A percentile compares a stretch with the other conserved stretches of the same genome.
phyloP scores from a whole-genome alignment of 176 grass and related monocot species.

The Cymbopogon citratus region DNA sequence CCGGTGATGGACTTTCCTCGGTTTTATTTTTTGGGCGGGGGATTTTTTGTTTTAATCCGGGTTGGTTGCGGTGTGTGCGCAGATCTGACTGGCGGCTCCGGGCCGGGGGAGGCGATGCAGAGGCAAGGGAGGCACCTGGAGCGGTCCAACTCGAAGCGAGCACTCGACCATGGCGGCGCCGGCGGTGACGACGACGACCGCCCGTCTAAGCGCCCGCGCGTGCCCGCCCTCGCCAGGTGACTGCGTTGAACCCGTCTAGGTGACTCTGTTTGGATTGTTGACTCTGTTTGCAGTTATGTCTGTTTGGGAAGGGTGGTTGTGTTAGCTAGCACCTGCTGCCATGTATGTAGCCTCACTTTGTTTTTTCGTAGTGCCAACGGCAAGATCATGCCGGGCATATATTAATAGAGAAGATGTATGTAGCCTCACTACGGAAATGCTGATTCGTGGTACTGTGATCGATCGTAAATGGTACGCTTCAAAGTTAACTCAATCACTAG shows the following conservation, averaged over 20 bases:
- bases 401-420: background rate
- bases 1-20: background rate
- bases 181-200: conserved; percentile 24
- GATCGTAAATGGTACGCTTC: background rate
- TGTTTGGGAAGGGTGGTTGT: background rate
- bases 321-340: background rate
- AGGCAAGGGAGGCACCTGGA: conserved; percentile 38
- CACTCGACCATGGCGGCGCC: conserved; percentile 34
- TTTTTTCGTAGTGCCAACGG: too few relatives aligned
- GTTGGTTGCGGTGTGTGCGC: background rate
- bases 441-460: background rate
- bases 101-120: conserved; percentile 22
- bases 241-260: background rate
- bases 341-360: background rate
- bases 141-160: conserved; percentile 47
- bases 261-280: background rate
- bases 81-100: conserved; percentile 27
- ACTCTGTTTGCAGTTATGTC: background rate
- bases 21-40: background rate
- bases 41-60: background rate
- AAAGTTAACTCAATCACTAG: background rate
- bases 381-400: too few relatives aligned
- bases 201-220: conserved; percentile 41
- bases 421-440: background rate
- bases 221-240: conserved; percentile 53